phyloP scores from a whole-genome alignment of 2,329 filamentous ascomycete species.

The Daldinia eschscholtzii region DNA sequence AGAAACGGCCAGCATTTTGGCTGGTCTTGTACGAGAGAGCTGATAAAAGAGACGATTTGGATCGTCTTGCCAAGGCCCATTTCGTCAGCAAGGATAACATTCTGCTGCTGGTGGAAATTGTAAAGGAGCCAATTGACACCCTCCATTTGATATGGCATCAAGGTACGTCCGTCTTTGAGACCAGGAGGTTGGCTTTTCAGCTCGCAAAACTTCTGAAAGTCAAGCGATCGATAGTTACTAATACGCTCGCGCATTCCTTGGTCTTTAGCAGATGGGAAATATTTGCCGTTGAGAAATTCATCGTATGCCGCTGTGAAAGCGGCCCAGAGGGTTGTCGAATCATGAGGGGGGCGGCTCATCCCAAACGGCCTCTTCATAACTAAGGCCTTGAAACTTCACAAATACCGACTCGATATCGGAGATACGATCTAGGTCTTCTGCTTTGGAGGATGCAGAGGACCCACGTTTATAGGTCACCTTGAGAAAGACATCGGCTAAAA shows the following conservation, averaged over 20 bases:
- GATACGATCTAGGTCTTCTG: constrained; percentile 78
- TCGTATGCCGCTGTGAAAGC: constrained; percentile 87
- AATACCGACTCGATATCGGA: constrained; percentile 78
- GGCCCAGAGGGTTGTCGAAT: constrained; percentile 75
- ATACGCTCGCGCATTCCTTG: constrained; percentile 75
- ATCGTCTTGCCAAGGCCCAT: constrained; percentile 99
- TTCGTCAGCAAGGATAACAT: constrained; percentile 93
- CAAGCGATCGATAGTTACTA: constrained; percentile 71
- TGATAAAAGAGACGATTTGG: constrained; percentile 86
- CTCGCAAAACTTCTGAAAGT: constrained; percentile 76
- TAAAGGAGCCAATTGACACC: constrained; percentile 96
- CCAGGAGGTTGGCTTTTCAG: constrained; percentile 78
- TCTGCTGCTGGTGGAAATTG: constrained; percentile 85
- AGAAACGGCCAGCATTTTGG: constrained; percentile 90
- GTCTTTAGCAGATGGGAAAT: constrained; percentile 71
- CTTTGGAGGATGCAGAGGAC: constrained; percentile 68
- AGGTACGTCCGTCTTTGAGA: constrained; percentile 76
- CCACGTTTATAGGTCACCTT: constrained; percentile 74
- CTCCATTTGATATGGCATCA: constrained; percentile 95
- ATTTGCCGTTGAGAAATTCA: constrained; percentile 84
- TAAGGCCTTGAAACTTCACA: constrained; percentile 92
- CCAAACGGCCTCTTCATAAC: constrained; percentile 93
- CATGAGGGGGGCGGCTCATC: constrained; percentile 78
- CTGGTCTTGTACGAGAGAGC: constrained; percentile 75
- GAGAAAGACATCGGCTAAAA: constrained; percentile 90